Evolutionary conservation across 768 basidiomycete species (phyloP).

Genomic region (Russula vinacea): DNA sequence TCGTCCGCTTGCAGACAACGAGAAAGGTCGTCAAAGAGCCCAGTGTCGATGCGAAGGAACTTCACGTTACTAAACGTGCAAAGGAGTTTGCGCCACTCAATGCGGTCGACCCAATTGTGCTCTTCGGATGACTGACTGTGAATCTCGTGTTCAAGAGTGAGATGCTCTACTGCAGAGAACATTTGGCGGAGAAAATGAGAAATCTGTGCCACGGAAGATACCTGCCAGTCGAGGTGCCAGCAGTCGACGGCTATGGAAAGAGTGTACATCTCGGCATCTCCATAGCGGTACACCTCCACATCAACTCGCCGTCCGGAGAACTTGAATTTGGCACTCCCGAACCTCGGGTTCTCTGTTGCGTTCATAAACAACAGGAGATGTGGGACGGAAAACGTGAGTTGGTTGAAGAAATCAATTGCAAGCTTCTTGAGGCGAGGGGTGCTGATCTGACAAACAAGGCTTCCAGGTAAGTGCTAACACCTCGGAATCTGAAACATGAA

Average conservation of each 20-base stretch:
- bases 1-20: not conserved
- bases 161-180: not conserved
- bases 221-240: not conserved
- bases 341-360: not conserved
- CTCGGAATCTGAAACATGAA: not conserved
- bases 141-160: not conserved
- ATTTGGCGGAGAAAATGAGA: not conserved
- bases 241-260: not conserved
- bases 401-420: not conserved
- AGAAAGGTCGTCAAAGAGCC: not conserved
- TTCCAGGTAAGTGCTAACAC: not conserved
- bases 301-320: not conserved
- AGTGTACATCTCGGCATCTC: not conserved
- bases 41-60: not conserved
- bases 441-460: not conserved
- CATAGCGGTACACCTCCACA: not conserved
- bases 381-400: not conserved
- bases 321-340: not conserved
- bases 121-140: not conserved
- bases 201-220: not conserved
- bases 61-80: not conserved
- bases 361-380: not conserved
- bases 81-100: not conserved
- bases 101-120: not conserved
- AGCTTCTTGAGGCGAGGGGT: not conserved